phyloP scores from a whole-genome alignment of 371 early-diverging fungal genomes.

The Mucor piriformis region DNA sequence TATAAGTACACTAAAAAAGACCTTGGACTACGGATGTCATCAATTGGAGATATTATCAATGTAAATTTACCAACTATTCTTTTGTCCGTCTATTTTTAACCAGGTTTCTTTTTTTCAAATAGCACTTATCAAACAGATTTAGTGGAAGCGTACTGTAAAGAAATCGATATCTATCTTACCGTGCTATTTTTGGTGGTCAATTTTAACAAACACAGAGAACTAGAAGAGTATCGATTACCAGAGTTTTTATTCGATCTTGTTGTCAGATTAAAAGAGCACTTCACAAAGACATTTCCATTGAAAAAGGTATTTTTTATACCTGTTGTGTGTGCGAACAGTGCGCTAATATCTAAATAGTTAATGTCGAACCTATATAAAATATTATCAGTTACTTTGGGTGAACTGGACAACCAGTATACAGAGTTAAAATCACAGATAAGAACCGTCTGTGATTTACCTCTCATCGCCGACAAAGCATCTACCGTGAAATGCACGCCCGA shows the following conservation, averaged over 20 bases:
- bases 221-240: slow-evolving; percentile 40
- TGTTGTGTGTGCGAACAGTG: no score
- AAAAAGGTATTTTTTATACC: slow-evolving; percentile 86
- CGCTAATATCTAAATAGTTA: no score
- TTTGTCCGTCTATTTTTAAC: background rate
- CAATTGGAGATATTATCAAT: slow-evolving; percentile 21
- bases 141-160: slow-evolving; percentile 41
- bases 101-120: background rate
- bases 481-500: slow-evolving; percentile 65
- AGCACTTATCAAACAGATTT: slow-evolving; percentile 5
- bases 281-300: slow-evolving; percentile 76
- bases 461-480: slow-evolving; percentile 4
- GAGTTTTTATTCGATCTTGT: slow-evolving; percentile 70
- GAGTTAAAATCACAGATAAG: slow-evolving; percentile 55
- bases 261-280: slow-evolving; percentile 69
- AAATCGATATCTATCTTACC: slow-evolving; percentile 65
- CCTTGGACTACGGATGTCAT: slow-evolving; percentile 46
- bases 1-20: slow-evolving; percentile 50
- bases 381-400: slow-evolving; percentile 65
- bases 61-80: background rate
- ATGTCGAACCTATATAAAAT: slow-evolving; percentile 72
- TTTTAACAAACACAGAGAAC: slow-evolving; percentile 38
- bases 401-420: slow-evolving; percentile 41
- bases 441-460: slow-evolving; percentile 45
- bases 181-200: slow-evolving; percentile 60